phyloP scores from a whole-genome alignment of 2,329 filamentous ascomycete species.

The Boeremia exigua region DNA sequence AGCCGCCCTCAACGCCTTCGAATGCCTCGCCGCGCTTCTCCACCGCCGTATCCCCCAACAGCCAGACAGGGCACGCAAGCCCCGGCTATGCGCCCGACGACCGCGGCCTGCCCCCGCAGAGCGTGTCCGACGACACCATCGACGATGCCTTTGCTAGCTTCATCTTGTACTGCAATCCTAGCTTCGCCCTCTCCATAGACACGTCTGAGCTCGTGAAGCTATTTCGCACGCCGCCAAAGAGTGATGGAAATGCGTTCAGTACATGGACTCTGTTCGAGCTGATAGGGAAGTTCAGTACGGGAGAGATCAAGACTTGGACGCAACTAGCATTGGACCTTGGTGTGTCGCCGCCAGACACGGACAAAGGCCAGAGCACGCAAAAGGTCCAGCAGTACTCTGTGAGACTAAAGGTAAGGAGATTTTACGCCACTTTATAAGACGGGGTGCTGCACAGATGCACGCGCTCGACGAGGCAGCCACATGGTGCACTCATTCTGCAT shows the following conservation, averaged over 20 bases:
- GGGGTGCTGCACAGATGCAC: neutral
- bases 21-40: slow-evolving; percentile 49
- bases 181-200: slow-evolving; percentile 72
- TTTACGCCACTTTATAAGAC: neutral
- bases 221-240: slow-evolving; percentile 82
- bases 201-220: slow-evolving; percentile 73
- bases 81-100: slow-evolving; percentile 52
- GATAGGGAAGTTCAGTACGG: slow-evolving; percentile 76
- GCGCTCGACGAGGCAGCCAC: neutral
- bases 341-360: slow-evolving; percentile 80
- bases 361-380: slow-evolving; percentile 87
- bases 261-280: slow-evolving; percentile 79
- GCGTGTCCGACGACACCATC: slow-evolving; percentile 73
- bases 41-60: slow-evolving; percentile 41
- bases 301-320: slow-evolving; percentile 92
- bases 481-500: neutral
- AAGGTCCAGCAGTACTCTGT: slow-evolving; percentile 96
- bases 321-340: slow-evolving; percentile 86
- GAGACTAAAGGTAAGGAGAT: slow-evolving; percentile 73
- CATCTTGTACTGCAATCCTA: slow-evolving; percentile 90
- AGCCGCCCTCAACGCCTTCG: slow-evolving; percentile 46
- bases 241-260: slow-evolving; percentile 85
- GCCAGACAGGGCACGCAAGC: slow-evolving; percentile 42
- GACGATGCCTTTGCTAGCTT: slow-evolving; percentile 85
- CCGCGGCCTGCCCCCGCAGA: slow-evolving; percentile 67